Base-by-base conservation (phyloP, 2,329 filamentous ascomycete species). In the Microcyclosporella mali region DNA sequence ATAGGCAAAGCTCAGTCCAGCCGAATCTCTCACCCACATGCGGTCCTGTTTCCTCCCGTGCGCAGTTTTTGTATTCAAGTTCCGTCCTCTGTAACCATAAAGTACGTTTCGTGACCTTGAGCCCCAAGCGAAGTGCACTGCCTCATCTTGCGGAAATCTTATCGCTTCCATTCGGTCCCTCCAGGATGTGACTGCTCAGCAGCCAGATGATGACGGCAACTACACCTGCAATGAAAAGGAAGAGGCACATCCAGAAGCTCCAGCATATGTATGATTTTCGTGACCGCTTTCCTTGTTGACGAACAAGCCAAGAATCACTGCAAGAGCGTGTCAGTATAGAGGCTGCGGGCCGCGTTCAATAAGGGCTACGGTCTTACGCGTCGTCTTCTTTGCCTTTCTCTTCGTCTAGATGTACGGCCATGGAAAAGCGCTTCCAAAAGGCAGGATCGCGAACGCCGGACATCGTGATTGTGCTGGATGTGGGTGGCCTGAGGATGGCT, bases 381-480 rank as follows among this genome's bases (percentile, higher is more conserved):
- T 67, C 63, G 48, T 67, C 62, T 27, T 63, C 38, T 25, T 43
- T 37, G 6, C 41, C 37, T 19, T 43, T 34, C 50, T 73, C 68
- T 53, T 78, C 76, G 50, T 79, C 74, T 39, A 69, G 61, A 56
- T 78, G 77, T 1, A 78, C 73, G 29, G 77, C 77, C 38, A 68
- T 61, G 46, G 73, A 77, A 66, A 80, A 80, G 53, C 77, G 73
- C 43, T 71, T 70, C 77, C 77, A 81, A 64, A 80, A 81, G 37
- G 67, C 69, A 17, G 76, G 76, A 55, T 81, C 77, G 49, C 70
- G 71, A 45, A 74, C 68, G 34, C 67, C 65, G n/a, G 69, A 67
- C 72, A 75, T 75, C 45, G 19, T 40, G 32, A 32, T 32, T 39
- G n/a, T 31, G 37, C n/a, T 16, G 15, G 14, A 18, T 17, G n/a